These are phyloP conservation scores for Pneumocystis canis DNA, from an alignment of 1,139 yeast genomes.

Conservation along the genomic window DNA sequence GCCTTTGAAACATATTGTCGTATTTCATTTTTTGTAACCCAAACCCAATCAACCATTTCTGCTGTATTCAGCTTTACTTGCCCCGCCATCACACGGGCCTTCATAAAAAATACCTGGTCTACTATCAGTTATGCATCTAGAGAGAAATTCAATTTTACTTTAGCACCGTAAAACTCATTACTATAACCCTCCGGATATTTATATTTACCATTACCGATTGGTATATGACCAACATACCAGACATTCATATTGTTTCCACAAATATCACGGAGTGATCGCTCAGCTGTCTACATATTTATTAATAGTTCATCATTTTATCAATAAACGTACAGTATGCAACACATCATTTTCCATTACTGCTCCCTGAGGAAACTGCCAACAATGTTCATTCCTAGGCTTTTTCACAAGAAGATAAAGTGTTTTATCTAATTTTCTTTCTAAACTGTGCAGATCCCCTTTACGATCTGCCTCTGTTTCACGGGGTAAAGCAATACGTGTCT, in stretches of 20 bases:
- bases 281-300: slow-evolving; percentile 36
- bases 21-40: slow-evolving; percentile 79
- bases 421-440: slow-evolving; percentile 66
- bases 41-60: slow-evolving; percentile 39
- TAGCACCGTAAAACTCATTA: slow-evolving; percentile 1
- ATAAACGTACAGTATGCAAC: slow-evolving; percentile 34
- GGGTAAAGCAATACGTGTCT: slow-evolving; percentile 45
- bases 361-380: slow-evolving; percentile 59
- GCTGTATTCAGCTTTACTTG: slow-evolving; percentile 36
- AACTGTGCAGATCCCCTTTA: slow-evolving; percentile 42
- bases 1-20: slow-evolving; percentile 36
- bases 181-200: not conserved
- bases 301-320: not conserved
- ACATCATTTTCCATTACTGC: slow-evolving; percentile 32
- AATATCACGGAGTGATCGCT: slow-evolving; percentile 49
- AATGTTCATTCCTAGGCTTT: slow-evolving; percentile 23
- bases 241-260: slow-evolving; percentile 72
- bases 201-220: slow-evolving; percentile 35
- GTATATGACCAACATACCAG: slow-evolving; percentile 80
- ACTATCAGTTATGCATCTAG: not conserved
- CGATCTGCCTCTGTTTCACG: slow-evolving; percentile 68
- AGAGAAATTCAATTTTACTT: slow-evolving; percentile 1
- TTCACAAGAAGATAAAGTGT: slow-evolving; percentile 63
- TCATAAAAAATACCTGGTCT: slow-evolving; percentile 51
- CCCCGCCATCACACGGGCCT: slow-evolving; percentile 87